Evolutionary conservation across 805 yeast genomes (phyloP).

Genomic region (Kodamaea jinghongensis): DNA sequence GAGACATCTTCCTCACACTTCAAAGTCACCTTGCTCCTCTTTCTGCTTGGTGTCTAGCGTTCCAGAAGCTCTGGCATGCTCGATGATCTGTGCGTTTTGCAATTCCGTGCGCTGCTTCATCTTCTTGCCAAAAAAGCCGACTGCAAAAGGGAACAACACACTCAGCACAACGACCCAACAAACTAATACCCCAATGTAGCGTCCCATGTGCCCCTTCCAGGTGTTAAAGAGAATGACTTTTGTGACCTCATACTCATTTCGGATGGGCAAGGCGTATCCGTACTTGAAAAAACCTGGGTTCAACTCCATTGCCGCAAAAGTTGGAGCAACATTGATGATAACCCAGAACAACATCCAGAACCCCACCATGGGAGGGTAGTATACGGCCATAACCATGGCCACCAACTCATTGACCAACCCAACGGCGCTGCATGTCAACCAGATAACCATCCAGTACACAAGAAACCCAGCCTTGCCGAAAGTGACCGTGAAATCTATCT

Average conservation of each 20-base stretch:
- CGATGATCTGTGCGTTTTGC: background rate
- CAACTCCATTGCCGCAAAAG: conserved; percentile 34
- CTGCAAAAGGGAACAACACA: conserved; percentile 40
- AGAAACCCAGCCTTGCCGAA: conserved; percentile 72
- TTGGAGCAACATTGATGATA: conserved; percentile 29
- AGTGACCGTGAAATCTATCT: conserved; percentile 53
- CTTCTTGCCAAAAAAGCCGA: conserved; percentile 38
- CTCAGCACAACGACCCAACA: conserved; percentile 48
- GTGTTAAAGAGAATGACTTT: conserved; percentile 34
- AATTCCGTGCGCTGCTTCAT: conserved; percentile 29
- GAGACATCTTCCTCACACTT: too few relatives aligned
- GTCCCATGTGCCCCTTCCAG: conserved; percentile 31
- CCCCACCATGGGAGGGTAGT: conserved; percentile 63
- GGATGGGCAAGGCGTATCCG: conserved; percentile 39
- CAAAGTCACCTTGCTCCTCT: too few relatives aligned
- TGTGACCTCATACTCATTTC: conserved; percentile 28
- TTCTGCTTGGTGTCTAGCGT: too few relatives aligned
- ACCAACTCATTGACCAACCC: conserved; percentile 73
- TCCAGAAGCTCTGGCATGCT: background rate
- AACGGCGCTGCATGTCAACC: conserved; percentile 68
- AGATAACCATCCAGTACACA: conserved; percentile 69
- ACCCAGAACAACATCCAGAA: conserved; percentile 39
- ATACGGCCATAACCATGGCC: conserved; percentile 48
- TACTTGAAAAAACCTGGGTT: conserved; percentile 30
- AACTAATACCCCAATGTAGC: conserved; percentile 27